Percentiles rank a stretch among this genome's conserved stretches.
Evolutionary conservation across 768 basidiomycete species (phyloP).

Genomic region (Suillus clintonianus): DNA sequence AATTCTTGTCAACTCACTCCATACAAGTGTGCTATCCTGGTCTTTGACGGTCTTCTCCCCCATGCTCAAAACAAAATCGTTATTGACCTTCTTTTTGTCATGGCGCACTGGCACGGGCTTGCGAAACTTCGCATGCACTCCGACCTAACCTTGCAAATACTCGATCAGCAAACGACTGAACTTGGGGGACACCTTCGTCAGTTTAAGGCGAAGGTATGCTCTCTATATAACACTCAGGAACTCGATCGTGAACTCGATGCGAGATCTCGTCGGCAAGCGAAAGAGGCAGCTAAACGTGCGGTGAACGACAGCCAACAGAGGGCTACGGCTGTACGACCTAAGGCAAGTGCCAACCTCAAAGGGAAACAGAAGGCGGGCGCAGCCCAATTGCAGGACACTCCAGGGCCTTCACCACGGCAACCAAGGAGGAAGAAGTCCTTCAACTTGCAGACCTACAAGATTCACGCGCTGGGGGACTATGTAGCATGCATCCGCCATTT

Average conservation of each 20-base stretch:
- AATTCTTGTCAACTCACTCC: constrained; percentile 15
- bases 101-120: constrained; percentile 31
- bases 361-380: too few relatives aligned
- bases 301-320: too few relatives aligned
- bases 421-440: too few relatives aligned
- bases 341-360: too few relatives aligned
- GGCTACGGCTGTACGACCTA: too few relatives aligned
- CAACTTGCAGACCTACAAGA: too few relatives aligned
- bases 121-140: constrained; percentile 34
- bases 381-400: too few relatives aligned
- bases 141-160: constrained; percentile 14
- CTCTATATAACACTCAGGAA: constrained; percentile 22
- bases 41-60: constrained; percentile 30
- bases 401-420: too few relatives aligned
- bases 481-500: too few relatives aligned
- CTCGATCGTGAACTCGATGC: neutral
- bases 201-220: constrained; percentile 23
- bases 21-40: constrained; percentile 32
- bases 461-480: too few relatives aligned
- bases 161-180: constrained; percentile 12
- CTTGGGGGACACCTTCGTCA: constrained; percentile 24
- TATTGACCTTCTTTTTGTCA: constrained; percentile 17
- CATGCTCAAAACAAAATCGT: constrained; percentile 13
- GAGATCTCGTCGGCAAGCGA: too few relatives aligned
- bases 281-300: too few relatives aligned